These are phyloP conservation scores for Plectosphaerella cucumerina DNA, from an alignment of 2,329 filamentous ascomycete genomes.

Conservation along the genomic window DNA sequence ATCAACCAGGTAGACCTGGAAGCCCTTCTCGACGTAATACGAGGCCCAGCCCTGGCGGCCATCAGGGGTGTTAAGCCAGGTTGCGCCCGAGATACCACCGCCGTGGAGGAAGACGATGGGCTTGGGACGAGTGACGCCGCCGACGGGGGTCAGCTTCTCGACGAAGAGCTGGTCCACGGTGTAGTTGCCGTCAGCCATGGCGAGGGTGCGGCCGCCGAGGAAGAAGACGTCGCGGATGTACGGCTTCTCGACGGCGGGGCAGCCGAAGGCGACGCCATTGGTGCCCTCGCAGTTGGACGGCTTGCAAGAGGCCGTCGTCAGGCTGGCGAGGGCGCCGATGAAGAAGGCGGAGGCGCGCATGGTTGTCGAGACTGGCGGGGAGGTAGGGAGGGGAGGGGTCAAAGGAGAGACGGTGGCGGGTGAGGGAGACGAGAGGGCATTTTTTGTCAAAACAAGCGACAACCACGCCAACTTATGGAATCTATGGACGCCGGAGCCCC, in stretches of 20 bases:
- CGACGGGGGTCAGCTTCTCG: constrained; percentile 23
- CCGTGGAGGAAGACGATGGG: constrained; percentile 27
- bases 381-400: neutral
- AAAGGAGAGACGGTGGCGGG: neutral
- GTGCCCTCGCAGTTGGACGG: constrained; percentile 4
- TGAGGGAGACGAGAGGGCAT: neutral
- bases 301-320: neutral
- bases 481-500: too few relatives aligned
- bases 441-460: neutral
- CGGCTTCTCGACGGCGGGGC: constrained; percentile 5
- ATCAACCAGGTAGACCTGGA: constrained; percentile 35
- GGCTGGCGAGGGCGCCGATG: neutral
- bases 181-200: constrained; percentile 16
- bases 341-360: constrained; percentile 2
- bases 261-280: constrained; percentile 7
- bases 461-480: neutral
- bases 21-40: constrained; percentile 33
- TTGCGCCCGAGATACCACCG: constrained; percentile 22
- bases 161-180: constrained; percentile 23
- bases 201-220: constrained; percentile 21
- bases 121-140: constrained; percentile 13
- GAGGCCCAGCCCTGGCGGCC: constrained; percentile 35
- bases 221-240: constrained; percentile 21
- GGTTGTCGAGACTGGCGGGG: too few relatives aligned
- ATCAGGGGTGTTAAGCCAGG: constrained; percentile 35